Conservation (phyloP, 2,329 filamentous ascomycete genomes). For the Pseudogymnoascus sp. region DNA sequence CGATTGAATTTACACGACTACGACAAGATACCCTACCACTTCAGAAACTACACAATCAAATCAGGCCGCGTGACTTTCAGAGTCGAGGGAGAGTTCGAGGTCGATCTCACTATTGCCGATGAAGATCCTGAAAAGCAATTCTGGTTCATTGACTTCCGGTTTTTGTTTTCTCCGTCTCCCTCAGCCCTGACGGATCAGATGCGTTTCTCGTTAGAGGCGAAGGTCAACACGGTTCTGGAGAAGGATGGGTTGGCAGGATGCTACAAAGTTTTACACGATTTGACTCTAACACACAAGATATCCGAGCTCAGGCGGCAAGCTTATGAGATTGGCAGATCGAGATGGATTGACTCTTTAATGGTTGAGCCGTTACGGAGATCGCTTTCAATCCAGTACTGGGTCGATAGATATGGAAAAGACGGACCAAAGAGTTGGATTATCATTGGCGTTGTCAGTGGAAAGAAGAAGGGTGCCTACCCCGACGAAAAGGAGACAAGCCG, state of each 20-base stretch:
- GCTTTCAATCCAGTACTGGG: slow-evolving; percentile 89
- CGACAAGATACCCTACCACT: slow-evolving; percentile 66
- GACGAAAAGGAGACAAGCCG: slow-evolving; percentile 44
- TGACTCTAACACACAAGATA: slow-evolving; percentile 86
- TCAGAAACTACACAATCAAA: slow-evolving; percentile 69
- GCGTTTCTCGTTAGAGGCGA: slow-evolving; percentile 59
- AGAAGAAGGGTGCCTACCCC: slow-evolving; percentile 34
- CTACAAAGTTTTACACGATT: slow-evolving; percentile 80
- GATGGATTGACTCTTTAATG: slow-evolving; percentile 72
- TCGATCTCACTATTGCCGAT: slow-evolving; percentile 84
- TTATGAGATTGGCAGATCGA: slow-evolving; percentile 56
- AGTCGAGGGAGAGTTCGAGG: slow-evolving; percentile 79
- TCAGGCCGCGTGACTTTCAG: slow-evolving; percentile 87
- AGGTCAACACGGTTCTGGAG: slow-evolving; percentile 64
- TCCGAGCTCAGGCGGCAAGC: slow-evolving; percentile 75
- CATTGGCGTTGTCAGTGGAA: slow-evolving; percentile 69
- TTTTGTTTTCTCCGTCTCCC: slow-evolving; percentile 68
- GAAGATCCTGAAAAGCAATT: slow-evolving; percentile 80
- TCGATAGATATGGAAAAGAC: slow-evolving; percentile 47
- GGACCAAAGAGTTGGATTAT: slow-evolving; percentile 85
- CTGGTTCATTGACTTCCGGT: slow-evolving; percentile 89
- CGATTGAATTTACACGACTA: slow-evolving; percentile 80
- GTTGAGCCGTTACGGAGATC: slow-evolving; percentile 76
- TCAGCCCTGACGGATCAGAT: slow-evolving; percentile 54
- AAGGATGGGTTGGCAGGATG: slow-evolving; percentile 70